Base-by-base conservation (phyloP, 2,329 filamentous ascomycete genomes). In the Neospermospora avenae region DNA sequence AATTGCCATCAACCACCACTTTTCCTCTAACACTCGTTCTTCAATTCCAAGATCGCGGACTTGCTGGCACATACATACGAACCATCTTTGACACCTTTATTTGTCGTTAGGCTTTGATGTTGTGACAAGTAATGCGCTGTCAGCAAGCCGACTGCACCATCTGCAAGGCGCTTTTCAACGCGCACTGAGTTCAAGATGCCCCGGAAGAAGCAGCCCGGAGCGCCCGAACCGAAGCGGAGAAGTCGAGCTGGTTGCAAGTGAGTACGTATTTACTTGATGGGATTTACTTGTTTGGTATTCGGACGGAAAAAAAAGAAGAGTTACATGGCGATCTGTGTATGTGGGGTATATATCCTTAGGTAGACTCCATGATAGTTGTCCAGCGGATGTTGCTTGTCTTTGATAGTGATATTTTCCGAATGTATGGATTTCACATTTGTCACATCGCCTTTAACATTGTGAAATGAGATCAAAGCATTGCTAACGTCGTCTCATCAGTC, bases 191-290 rank as follows among this genome's bases (percentile, higher is more conserved):
- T 48, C 18, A 57, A 44, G 20, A 87, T 89, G 86, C 86, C 86
- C 72, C 82, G 86, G 68, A 84, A 84, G 51, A 86, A 86, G 78
- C 84, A 83, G 73, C 79, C 82, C 61, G 82, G 83, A 60, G 83
- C 83, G 57, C 81, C 80, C 61, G 84, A 87, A 73, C 84, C 85
- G 6, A 89, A 89, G 75, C 83, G 78, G 68, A 79, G 86, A 69
- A 88, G 84, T 67, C 82, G 86, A 49, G 88, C 85, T 68, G 86
- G 86, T 51, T 89, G 86, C 73, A 88, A 86, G 86, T 86, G 74
- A 74, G 77, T 68, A 48, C 4, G 22, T 13, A 6, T 53, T 22
- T 8, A 14, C 24, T 53, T 34, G 16, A 16, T 14, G 1, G 52
- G 45, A 34, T 11, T 16, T 18, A 13, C 44, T 35, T 4, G n/a